Percentiles rank a stretch among this genome's conserved stretches.
Conservation (phyloP, 2,329 filamentous ascomycete genomes). For the Ophiostoma montium region DNA sequence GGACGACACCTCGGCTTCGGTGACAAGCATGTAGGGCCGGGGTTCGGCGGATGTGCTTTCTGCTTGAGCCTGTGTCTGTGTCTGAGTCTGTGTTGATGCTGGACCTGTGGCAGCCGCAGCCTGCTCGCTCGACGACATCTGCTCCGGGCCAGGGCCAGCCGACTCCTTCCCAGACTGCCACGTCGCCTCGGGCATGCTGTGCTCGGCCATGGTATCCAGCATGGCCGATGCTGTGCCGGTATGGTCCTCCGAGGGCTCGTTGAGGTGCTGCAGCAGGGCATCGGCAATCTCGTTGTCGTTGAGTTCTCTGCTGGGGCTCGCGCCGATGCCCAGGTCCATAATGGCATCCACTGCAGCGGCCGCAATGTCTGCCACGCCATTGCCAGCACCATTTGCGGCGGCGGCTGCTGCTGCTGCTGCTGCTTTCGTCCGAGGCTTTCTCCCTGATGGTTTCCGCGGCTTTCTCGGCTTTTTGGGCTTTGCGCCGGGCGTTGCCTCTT, state of each 20-base stretch:
- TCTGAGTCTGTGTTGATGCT: background rate
- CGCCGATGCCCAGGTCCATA: slow-evolving; percentile 4
- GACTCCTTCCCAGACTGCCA: too few relatives aligned
- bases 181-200: background rate
- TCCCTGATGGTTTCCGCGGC: background rate
- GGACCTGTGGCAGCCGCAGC: background rate
- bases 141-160: background rate
- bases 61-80: background rate
- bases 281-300: slow-evolving; percentile 4
- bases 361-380: background rate
- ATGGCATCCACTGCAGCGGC: background rate
- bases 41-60: background rate
- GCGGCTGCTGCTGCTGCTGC: background rate
- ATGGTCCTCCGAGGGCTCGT: background rate
- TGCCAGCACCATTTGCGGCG: background rate
- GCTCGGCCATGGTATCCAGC: slow-evolving; percentile 4
- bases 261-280: slow-evolving; percentile 7
- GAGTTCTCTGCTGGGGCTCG: background rate
- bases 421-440: background rate
- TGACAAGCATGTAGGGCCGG: slow-evolving; percentile 7
- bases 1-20: slow-evolving; percentile 8
- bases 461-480: slow-evolving; percentile 5
- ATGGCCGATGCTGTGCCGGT: slow-evolving; percentile 2
- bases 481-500: background rate
- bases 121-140: background rate